These are phyloP conservation scores for Filosporella fistucella DNA, from an alignment of 495 filamentous ascomycete genomes.

Conservation along the genomic window DNA sequence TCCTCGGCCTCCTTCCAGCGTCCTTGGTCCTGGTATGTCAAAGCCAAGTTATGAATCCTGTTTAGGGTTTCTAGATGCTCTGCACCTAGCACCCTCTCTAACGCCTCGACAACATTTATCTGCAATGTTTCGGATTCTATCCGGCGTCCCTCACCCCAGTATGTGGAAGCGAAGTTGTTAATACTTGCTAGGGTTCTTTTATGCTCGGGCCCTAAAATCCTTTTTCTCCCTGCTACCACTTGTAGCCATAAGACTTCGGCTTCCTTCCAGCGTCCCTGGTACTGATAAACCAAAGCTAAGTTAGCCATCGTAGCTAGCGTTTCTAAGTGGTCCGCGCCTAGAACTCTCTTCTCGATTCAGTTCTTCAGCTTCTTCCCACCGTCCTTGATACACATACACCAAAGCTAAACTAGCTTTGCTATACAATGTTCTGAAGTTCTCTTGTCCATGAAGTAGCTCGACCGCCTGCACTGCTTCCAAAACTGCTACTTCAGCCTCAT, in stretches of 20 bases:
- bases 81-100: conserved; percentile 23
- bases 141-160: conserved; percentile 29
- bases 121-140: conserved; percentile 31
- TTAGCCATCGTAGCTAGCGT: conserved; percentile 35
- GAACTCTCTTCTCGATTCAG: conserved; percentile 25
- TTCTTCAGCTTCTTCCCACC: conserved; percentile 21
- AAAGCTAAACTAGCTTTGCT: conserved; percentile 4
- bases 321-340: conserved; percentile 34
- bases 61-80: conserved; percentile 30
- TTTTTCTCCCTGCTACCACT: conserved; percentile 15
- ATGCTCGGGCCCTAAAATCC: background rate
- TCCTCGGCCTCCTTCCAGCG: conserved; percentile 20
- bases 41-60: conserved; percentile 4
- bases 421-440: background rate
- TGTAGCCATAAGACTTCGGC: conserved; percentile 3
- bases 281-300: conserved; percentile 27
- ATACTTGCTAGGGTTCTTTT: conserved; percentile 19
- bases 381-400: conserved; percentile 11
- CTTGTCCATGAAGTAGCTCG: background rate
- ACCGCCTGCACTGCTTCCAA: background rate
- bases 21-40: conserved; percentile 7
- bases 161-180: conserved; percentile 29
- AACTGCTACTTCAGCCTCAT: background rate
- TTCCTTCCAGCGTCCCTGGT: conserved; percentile 25
- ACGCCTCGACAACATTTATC: conserved; percentile 21